Evolutionary conservation across 1,284 basidiomycete species (phyloP).

Genomic region (Trametes pubescens): DNA sequence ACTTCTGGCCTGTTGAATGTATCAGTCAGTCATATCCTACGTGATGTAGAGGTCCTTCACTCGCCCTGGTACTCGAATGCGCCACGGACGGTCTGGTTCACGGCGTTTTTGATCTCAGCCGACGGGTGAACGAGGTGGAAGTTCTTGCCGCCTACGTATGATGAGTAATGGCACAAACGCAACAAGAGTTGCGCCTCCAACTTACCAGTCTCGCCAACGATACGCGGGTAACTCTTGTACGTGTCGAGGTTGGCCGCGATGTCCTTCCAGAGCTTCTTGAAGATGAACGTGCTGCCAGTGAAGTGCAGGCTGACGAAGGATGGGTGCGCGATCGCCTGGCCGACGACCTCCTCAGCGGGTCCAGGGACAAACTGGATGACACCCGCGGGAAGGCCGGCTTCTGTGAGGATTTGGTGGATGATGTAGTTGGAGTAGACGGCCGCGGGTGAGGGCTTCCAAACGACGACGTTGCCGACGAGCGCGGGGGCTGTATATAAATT

Average conservation of each 20-base stretch:
- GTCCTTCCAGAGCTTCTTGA: slow-evolving; percentile 96
- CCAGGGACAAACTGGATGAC: slow-evolving; percentile 99
- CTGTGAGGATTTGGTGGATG: slow-evolving; percentile 89
- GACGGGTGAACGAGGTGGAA: slow-evolving; percentile 94
- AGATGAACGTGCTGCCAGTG: slow-evolving; percentile 95
- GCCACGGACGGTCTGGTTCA: slow-evolving; percentile 87
- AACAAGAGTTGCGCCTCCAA: slow-evolving; percentile 5
- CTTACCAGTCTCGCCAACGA: slow-evolving; percentile 90
- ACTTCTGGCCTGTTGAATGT: slow-evolving; percentile 82
- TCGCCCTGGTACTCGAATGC: slow-evolving; percentile 97
- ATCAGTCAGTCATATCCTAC: background rate
- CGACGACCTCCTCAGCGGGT: slow-evolving; percentile 82
- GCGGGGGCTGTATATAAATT: slow-evolving; percentile 72
- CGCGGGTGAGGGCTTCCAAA: slow-evolving; percentile 98
- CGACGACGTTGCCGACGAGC: slow-evolving; percentile 92
- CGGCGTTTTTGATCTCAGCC: slow-evolving; percentile 90
- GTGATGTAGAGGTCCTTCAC: background rate
- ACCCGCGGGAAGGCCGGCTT: slow-evolving; percentile 93
- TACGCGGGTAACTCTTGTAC: slow-evolving; percentile 91
- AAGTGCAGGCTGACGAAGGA: slow-evolving; percentile 94
- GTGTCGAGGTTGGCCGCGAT: slow-evolving; percentile 89
- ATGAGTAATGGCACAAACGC: background rate
- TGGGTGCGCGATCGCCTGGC: slow-evolving; percentile 81
- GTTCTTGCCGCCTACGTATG: slow-evolving; percentile 86
- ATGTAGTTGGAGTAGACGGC: slow-evolving; percentile 97